Percentiles rank a stretch among this genome's conserved stretches.
Evolutionary conservation across 352 stramenopile genomes (phyloP).

Genomic region (Phytophthora brassicae): DNA sequence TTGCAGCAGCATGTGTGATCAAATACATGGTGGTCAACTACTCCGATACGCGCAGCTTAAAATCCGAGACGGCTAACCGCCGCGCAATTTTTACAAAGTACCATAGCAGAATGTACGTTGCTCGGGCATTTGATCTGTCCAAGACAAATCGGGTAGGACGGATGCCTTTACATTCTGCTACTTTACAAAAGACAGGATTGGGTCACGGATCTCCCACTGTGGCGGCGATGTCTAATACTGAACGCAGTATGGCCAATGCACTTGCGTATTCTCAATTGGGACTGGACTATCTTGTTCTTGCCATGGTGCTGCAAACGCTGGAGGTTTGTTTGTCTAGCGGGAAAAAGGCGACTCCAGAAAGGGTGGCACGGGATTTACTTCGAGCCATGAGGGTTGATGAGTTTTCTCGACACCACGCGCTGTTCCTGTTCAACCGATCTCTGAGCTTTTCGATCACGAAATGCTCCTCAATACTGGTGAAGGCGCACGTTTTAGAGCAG

Average conservation of each 20-base stretch:
- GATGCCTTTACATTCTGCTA: conserved; percentile 32
- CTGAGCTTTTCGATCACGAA: conserved; percentile 86
- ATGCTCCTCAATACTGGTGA: conserved; percentile 85
- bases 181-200: conserved; percentile 26
- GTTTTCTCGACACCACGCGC: conserved; percentile 82
- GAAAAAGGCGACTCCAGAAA: conserved; percentile 83
- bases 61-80: conserved; percentile 83
- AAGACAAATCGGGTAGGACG: conserved; percentile 74
- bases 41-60: conserved; percentile 84
- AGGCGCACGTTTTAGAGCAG: conserved; percentile 86
- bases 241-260: conserved; percentile 78
- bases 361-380: conserved; percentile 70
- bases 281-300: conserved; percentile 80
- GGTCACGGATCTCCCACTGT: conserved; percentile 24
- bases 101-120: conserved; percentile 79
- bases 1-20: conserved; percentile 78
- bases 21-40: conserved; percentile 92
- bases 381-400: conserved; percentile 85
- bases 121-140: conserved; percentile 77
- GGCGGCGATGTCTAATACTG: conserved; percentile 49
- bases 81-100: conserved; percentile 86
- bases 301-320: conserved; percentile 76
- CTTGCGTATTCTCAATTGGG: conserved; percentile 80
- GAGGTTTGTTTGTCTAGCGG: conserved; percentile 85
- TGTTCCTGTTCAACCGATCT: conserved; percentile 87